These are phyloP conservation scores for Galium porrigens DNA, from an alignment of 305 asterid species.

Conservation along the genomic window DNA sequence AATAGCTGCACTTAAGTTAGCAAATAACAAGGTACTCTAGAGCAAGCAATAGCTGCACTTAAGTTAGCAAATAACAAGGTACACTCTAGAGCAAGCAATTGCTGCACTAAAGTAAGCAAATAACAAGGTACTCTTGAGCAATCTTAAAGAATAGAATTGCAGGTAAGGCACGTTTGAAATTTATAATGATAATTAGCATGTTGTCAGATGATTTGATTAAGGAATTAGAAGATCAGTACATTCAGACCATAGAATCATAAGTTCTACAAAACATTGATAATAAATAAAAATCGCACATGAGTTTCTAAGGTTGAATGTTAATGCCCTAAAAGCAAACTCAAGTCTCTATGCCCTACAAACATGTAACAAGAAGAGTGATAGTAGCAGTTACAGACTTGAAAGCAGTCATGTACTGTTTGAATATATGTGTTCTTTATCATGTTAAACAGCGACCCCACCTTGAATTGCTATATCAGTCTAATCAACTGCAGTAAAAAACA, in stretches of 20 bases:
- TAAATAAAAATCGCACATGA: background rate
- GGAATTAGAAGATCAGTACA: background rate
- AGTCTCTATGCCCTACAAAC: too few relatives aligned
- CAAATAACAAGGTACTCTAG: too few relatives aligned
- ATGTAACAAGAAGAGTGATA: background rate
- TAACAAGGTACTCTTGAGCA: background rate
- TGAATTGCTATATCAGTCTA: background rate
- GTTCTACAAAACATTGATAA: background rate
- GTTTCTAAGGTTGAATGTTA: background rate
- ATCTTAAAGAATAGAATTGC: background rate
- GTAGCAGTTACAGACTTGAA: background rate
- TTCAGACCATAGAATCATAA: background rate
- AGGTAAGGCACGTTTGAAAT: background rate
- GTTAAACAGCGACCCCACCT: background rate
- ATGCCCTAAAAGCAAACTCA: too few relatives aligned
- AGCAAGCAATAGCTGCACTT: background rate
- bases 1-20: too few relatives aligned
- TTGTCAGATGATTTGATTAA: background rate
- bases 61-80: background rate
- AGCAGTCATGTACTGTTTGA: background rate
- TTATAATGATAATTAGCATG: background rate
- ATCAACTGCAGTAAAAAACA: background rate
- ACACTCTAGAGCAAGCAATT: background rate
- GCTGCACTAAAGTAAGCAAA: background rate
- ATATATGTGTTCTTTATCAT: background rate